These are phyloP conservation scores for Vanderwaltozyma verrucispora DNA, from an alignment of 805 yeast species.

Conservation along the genomic window DNA sequence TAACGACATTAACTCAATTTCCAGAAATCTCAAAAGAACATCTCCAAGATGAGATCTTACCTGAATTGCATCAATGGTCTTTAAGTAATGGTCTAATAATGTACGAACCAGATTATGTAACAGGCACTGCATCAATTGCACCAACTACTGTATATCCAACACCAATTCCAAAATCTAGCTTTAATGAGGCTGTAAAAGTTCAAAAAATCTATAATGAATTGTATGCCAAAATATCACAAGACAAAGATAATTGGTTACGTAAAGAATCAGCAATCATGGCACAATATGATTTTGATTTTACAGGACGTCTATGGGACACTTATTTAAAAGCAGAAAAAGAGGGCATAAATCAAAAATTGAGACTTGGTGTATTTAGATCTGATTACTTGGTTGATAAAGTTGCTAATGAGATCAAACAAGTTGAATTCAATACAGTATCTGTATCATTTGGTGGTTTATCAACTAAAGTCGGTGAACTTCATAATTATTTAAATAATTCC, in stretches of 20 bases:
- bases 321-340: constrained; percentile 38
- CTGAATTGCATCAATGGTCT: constrained; percentile 60
- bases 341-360: constrained; percentile 42
- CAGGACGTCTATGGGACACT: constrained; percentile 63
- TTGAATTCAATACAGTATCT: constrained; percentile 92
- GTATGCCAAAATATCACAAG: constrained; percentile 53
- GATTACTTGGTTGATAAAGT: constrained; percentile 66
- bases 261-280: constrained; percentile 45
- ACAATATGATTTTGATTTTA: constrained; percentile 59
- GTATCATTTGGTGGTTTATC: constrained; percentile 93
- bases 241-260: constrained; percentile 54
- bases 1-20: too few species aligned
- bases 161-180: constrained; percentile 64
- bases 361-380: constrained; percentile 79
- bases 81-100: constrained; percentile 73
- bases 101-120: constrained; percentile 51
- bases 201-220: constrained; percentile 63
- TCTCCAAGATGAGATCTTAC: constrained; percentile 28
- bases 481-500: constrained; percentile 47
- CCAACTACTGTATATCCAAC: constrained; percentile 91
- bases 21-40: constrained; percentile 23
- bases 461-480: constrained; percentile 66
- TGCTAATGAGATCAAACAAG: constrained; percentile 61
- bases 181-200: constrained; percentile 53
- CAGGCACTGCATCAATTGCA: constrained; percentile 43